Conservation (phyloP, 495 filamentous ascomycete species). For the Chaetomium fimeti region DNA sequence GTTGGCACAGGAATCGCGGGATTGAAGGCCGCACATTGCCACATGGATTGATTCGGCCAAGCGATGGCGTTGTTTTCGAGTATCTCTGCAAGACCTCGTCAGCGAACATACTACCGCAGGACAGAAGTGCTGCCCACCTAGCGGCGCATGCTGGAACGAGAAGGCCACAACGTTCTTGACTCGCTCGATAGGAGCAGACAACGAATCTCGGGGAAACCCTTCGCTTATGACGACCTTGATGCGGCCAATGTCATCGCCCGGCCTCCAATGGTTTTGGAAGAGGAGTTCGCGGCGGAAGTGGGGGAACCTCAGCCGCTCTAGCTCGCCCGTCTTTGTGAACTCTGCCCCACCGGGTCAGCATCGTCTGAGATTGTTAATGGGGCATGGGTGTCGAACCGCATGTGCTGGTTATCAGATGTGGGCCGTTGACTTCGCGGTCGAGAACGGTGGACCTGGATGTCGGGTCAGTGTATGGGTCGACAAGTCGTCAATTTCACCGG, state of each 20-base stretch:
- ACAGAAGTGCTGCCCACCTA: conserved; percentile 51
- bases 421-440: conserved; percentile 57
- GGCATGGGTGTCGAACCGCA: conserved; percentile 39
- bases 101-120: conserved; percentile 1
- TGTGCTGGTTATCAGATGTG: conserved; percentile 52
- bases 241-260: conserved; percentile 66
- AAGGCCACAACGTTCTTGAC: conserved; percentile 74
- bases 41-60: conserved; percentile 78
- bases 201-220: conserved; percentile 57
- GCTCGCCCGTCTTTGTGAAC: conserved; percentile 61
- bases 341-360: conserved; percentile 41
- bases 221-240: conserved; percentile 79
- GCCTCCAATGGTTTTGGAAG: conserved; percentile 68
- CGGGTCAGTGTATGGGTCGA: conserved; percentile 10
- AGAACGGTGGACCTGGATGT: conserved; percentile 55
- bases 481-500: neutral
- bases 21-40: conserved; percentile 50
- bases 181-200: conserved; percentile 59
- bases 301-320: conserved; percentile 68
- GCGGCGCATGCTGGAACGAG: conserved; percentile 83
- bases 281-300: conserved; percentile 70
- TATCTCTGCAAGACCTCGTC: conserved; percentile 49
- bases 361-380: neutral
- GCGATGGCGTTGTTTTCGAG: conserved; percentile 76
- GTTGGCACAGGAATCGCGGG: conserved; percentile 42